Conservation (phyloP, 2,329 filamentous ascomycete species). For the Fusarium sp. region DNA sequence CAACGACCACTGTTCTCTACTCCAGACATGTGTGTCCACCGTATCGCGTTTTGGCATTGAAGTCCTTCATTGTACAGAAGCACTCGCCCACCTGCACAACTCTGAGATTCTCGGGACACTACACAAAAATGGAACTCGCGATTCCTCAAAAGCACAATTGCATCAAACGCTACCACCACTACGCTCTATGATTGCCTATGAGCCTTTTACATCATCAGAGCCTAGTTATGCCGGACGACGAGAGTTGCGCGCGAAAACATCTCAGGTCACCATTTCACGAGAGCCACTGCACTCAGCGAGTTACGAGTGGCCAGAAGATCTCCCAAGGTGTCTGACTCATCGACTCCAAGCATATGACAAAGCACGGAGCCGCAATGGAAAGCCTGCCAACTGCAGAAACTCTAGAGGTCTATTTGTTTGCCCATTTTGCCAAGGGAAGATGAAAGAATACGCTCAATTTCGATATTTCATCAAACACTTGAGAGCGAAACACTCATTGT, state of each 20-base stretch:
- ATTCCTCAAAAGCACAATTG: not conserved
- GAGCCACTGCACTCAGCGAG: no score
- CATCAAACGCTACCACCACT: not conserved
- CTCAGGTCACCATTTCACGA: no score
- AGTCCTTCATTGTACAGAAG: not conserved
- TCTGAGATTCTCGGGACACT: not conserved
- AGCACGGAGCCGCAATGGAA: not conserved
- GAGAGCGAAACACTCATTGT: not conserved
- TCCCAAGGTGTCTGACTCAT: not conserved
- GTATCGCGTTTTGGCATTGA: not conserved
- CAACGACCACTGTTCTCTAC: not conserved
- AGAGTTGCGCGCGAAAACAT: no score
- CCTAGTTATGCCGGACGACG: no score
- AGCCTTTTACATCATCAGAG: not conserved
- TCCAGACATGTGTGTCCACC: not conserved
- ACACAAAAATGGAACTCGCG: not conserved
- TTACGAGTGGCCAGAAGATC: no score
- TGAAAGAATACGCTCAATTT: no score
- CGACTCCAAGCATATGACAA: not conserved
- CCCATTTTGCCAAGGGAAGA: no score
- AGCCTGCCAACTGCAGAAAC: not conserved
- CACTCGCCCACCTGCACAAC: not conserved
- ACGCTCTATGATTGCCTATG: not conserved
- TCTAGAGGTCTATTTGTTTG: not conserved
- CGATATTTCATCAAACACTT: not conserved